Conservation (phyloP, 495 filamentous ascomycete genomes). For the Pseudomonodictys pantanalensis region DNA sequence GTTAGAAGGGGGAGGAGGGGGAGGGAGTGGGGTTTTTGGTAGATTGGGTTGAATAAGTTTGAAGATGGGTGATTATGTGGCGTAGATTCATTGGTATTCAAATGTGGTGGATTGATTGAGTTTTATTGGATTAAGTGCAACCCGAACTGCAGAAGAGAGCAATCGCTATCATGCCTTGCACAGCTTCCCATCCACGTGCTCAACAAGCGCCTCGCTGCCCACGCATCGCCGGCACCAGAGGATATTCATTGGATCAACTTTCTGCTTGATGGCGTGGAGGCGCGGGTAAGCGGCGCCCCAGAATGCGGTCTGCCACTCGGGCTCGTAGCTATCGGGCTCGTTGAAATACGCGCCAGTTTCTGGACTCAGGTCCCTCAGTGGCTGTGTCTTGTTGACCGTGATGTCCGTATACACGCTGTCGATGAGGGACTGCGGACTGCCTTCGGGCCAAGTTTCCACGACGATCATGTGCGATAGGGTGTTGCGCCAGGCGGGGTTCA, state of each 20-base stretch:
- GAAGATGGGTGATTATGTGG: no score
- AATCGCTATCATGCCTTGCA: no score
- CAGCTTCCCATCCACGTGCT: constrained; percentile 21
- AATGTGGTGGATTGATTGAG: no score
- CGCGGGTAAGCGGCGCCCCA: constrained; percentile 12
- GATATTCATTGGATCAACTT: constrained; percentile 18
- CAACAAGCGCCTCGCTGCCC: constrained; percentile 25
- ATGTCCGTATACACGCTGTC: constrained; percentile 23
- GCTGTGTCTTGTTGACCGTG: constrained; percentile 22
- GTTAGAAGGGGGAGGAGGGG: no score
- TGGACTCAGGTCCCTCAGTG: constrained; percentile 23
- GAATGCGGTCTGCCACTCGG: constrained; percentile 26
- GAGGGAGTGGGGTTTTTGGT: no score
- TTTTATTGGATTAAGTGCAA: no score
- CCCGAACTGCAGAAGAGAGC: no score
- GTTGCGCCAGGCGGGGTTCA: constrained; percentile 33
- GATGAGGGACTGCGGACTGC: not conserved
- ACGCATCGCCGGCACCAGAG: constrained; percentile 27
- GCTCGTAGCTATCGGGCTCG: constrained; percentile 27
- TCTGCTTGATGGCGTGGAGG: constrained; percentile 17
- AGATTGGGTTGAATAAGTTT: no score
- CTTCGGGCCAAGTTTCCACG: constrained; percentile 14
- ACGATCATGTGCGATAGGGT: constrained; percentile 24
- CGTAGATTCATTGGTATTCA: no score
- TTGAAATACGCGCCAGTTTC: constrained; percentile 34